Conservation (phyloP, 257 asterid species). For the Anisodus acutangulus region DNA sequence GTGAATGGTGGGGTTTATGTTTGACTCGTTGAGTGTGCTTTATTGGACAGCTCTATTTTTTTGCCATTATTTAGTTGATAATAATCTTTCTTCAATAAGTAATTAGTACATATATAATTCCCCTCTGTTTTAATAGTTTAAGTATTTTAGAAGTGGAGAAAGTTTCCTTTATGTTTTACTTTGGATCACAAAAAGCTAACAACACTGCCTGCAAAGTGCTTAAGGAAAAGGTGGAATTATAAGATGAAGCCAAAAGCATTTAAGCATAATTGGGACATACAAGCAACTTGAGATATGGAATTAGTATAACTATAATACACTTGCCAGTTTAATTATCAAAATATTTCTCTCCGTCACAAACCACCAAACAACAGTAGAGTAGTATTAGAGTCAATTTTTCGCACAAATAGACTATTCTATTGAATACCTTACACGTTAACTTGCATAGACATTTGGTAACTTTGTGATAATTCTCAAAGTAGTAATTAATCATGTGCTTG, state of each 20-base stretch:
- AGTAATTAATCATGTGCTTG: not conserved
- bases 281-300: slow-evolving; percentile 7
- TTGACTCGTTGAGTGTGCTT: not conserved
- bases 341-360: slow-evolving; percentile 4
- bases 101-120: not conserved
- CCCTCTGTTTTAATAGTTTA: not conserved
- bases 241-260: not conserved
- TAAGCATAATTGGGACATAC: slow-evolving; percentile 7
- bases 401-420: not conserved
- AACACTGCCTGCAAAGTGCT: slow-evolving; percentile 4
- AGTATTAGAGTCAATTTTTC: not conserved
- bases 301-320: slow-evolving; percentile 1
- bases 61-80: not conserved
- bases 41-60: not conserved
- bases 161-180: slow-evolving; percentile 6
- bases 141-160: not conserved
- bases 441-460: not conserved
- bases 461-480: not conserved
- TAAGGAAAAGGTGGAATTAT: slow-evolving; percentile 24
- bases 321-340: slow-evolving; percentile 21
- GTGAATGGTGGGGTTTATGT: slow-evolving; percentile 24
- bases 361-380: not conserved
- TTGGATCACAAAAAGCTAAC: not conserved
- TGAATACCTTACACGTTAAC: not conserved
- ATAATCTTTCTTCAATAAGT: slow-evolving; percentile 19